Evolutionary conservation across 305 asterid species (phyloP), one percentile per base, ranked within the genome.

Genomic region (Fraxinus platypoda): DNA sequence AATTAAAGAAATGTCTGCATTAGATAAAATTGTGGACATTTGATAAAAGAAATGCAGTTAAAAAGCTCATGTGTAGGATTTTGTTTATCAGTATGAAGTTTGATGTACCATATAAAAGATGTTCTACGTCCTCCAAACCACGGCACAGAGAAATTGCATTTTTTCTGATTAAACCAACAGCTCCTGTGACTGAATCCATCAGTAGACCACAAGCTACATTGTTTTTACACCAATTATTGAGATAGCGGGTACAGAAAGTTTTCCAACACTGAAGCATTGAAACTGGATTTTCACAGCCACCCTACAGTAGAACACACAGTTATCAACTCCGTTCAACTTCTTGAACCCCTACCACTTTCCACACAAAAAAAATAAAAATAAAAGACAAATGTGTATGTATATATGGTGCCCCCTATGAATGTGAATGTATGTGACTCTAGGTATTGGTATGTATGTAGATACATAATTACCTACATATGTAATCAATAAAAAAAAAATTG

Each of bases 171-270:
- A 96, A 86, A 85, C 96, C 95, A 86, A 91, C 81, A 79, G 95
- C 94, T 64, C 95, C 94, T 54, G 97, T 89, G 37, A 89, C 82
- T 38, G 98, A 89, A 91, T 94, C 98, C 81, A 96, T 73, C 64
- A 92, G 91, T 79, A 96, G 90, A 84, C 95, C 97, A 88, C 91
- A 91, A 70, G 94, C 86, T 77, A 93, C 95, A 90, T 92, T 96
- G 83, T 86, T 81, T 83, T 88, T 89, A 82, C 92, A 82, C 99
- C 99, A 96, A 83, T 93, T 92, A 82, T 88, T 84, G 87, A 86
- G 84, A 87, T 91, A 94, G 80, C 85, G 92, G 21, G 89, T 25
- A 77, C 97, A 91, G 82, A 96, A 91, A 25, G 89, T 72, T 86
- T 90, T 91, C 99, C 98, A 96, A 85, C 93, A 82, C 74, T 89